Base-by-base conservation (phyloP, 1,139 yeast species). In the Debaryomyces coudertii region DNA sequence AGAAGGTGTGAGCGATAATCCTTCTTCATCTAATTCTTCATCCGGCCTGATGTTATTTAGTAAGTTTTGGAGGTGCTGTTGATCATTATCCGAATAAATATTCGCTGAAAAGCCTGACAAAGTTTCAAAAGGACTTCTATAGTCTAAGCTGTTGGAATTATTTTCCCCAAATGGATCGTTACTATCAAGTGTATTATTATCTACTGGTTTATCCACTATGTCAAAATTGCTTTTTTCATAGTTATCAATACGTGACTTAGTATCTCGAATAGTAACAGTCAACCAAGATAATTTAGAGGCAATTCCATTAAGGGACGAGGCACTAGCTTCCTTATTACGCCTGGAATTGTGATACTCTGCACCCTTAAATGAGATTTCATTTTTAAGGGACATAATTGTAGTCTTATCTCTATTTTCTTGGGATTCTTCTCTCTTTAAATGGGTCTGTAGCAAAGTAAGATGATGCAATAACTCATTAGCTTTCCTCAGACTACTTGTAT, bases 41-140 rank as follows among this genome's bases (percentile, higher is more conserved):
- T 80, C 85, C 2, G 83, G 80, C 53, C 77, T 76, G n/a, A 90
- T 83, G 49, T 83, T 85, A 48, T 83, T 81, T 47, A 89, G 71
- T 35, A 90, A 71, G 46, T 78, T 73, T 44, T 77, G 75, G 11
- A 71, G 58, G 49, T 66, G 62, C 6, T 76, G 76, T 46, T 80
- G 82, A 20, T 66, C 66, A 7, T 53, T 55, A 16, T 50, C 49
- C 0, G 63, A 49, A 44, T 66, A 66, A 15, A 66, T 50, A 48
- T 66, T 66, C 6, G 50, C 42, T n/a, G 36, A 29, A 25, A 31
- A 38, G 11, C 35, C 44, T 7, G 30, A 14, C 2, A 24, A 11
- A 33, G 7, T 23, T 40, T 9, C 20, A 16, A 25, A 33, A 2
- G 16, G 24, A 7, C 16, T 15, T 29, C 7, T 5, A 29, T 28